These are phyloP conservation scores for Plasmodiophora brassicae DNA, from an alignment of 208 protist species.

Conservation along the genomic window DNA sequence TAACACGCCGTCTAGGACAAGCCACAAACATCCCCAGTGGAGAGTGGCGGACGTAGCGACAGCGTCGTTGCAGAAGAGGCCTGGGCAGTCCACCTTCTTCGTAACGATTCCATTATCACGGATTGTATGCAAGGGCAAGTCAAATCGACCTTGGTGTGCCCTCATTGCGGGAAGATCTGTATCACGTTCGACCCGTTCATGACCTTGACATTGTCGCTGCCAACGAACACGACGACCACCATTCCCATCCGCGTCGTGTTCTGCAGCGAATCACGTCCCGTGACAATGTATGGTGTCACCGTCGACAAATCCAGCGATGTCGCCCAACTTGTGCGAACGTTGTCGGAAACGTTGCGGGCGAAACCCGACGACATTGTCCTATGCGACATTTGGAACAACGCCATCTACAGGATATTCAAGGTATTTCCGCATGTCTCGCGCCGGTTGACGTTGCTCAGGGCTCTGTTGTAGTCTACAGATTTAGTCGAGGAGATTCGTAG, in stretches of 20 bases:
- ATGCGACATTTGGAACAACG: not conserved
- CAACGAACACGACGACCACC: not conserved
- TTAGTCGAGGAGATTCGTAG: not conserved
- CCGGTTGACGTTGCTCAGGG: too few relatives aligned
- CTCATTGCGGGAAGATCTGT: slow-evolving; percentile 42
- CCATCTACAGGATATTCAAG: not conserved
- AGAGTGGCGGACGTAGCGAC: slow-evolving; percentile 36
- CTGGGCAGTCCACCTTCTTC: slow-evolving; percentile 33
- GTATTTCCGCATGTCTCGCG: not conserved
- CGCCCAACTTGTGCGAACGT: not conserved
- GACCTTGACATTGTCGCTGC: slow-evolving; percentile 45
- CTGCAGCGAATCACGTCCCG: not conserved
- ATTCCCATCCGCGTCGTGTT: not conserved
- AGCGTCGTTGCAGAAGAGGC: slow-evolving; percentile 40
- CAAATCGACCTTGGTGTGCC: slow-evolving; percentile 47
- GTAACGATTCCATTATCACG: slow-evolving; percentile 53
- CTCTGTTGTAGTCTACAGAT: not conserved
- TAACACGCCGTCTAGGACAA: slow-evolving; percentile 39
- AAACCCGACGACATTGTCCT: not conserved
- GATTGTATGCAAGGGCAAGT: slow-evolving; percentile 54
- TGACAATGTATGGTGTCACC: not conserved
- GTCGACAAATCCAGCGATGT: not conserved
- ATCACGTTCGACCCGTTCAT: slow-evolving; percentile 59
- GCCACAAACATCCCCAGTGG: slow-evolving; percentile 32
- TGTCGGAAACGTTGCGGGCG: not conserved